Conservation (phyloP, 106 monocot genomes). For the Dendrobium chrysotoxum region DNA sequence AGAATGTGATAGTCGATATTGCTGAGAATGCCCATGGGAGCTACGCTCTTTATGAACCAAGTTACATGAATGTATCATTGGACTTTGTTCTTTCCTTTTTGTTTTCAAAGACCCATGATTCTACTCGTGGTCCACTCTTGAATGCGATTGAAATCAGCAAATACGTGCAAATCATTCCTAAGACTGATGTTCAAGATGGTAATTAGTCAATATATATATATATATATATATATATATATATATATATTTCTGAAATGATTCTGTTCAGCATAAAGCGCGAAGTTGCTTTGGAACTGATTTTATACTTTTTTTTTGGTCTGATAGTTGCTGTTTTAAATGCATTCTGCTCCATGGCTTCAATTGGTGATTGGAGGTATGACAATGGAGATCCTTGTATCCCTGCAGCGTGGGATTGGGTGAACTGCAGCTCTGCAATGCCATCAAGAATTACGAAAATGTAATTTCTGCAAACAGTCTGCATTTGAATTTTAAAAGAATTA, state of each 20-base stretch:
- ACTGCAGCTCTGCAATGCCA: constrained; percentile 28
- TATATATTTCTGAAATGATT: no score
- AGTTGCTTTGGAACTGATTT: constrained; percentile 5
- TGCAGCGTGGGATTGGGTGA: constrained; percentile 39
- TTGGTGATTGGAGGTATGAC: constrained; percentile 30
- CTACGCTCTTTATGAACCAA: constrained; percentile 45
- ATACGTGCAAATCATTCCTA: constrained; percentile 30
- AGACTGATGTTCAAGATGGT: constrained; percentile 33
- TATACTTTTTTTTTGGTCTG: neutral
- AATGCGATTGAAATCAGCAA: constrained; percentile 54
- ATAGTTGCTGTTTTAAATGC: constrained; percentile 23
- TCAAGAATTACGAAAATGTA: constrained; percentile 44
- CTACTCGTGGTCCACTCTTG: constrained; percentile 38
- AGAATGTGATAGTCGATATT: constrained; percentile 32
- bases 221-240: no score
- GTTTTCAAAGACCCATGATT: constrained; percentile 37
- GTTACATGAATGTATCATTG: constrained; percentile 42
- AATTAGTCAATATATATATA: neutral
- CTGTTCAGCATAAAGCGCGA: neutral
- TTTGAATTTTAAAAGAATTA: neutral
- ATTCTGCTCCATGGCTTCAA: constrained; percentile 14
- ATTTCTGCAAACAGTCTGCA: neutral
- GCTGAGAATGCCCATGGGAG: constrained; percentile 51
- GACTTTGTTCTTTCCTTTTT: constrained; percentile 36
- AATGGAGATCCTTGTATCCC: constrained; percentile 48